Conservation (phyloP, 2,329 filamentous ascomycete species). For the Sclerotinia trifoliorum region DNA sequence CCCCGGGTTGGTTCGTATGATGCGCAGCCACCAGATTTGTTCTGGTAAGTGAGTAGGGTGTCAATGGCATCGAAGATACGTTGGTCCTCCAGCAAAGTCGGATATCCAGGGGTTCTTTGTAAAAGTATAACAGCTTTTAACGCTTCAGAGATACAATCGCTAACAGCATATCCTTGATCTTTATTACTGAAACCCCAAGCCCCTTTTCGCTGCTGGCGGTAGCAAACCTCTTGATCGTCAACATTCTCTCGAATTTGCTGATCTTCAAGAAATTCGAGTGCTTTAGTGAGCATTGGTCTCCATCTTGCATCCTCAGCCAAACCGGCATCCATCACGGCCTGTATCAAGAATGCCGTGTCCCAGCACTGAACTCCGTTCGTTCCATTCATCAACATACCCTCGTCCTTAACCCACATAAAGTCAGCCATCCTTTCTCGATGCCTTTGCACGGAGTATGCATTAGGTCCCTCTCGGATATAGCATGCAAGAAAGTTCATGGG, state of each 20-base stretch:
- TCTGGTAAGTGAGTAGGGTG: conserved; percentile 88
- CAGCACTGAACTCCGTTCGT: conserved; percentile 98
- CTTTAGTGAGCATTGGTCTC: conserved; percentile 78
- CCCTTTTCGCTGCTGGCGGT: conserved; percentile 87
- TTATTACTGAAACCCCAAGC: conserved; percentile 95
- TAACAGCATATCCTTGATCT: conserved; percentile 91
- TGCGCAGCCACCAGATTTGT: conserved; percentile 77
- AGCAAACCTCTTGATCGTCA: conserved; percentile 65
- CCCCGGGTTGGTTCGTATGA: conserved; percentile 86
- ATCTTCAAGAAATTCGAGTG: conserved; percentile 80
- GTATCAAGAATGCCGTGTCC: conserved; percentile 91
- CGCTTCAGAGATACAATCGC: conserved; percentile 89
- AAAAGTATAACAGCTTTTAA: conserved; percentile 83
- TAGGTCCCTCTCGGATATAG: conserved; percentile 80
- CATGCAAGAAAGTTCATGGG: conserved; percentile 88
- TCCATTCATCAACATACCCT: conserved; percentile 92
- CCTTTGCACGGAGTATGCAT: conserved; percentile 66
- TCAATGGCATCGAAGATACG: conserved; percentile 87
- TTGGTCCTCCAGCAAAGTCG: conserved; percentile 69
- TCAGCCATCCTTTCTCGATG: conserved; percentile 83
- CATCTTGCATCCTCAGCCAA: conserved; percentile 75
- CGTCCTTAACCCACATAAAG: conserved; percentile 85
- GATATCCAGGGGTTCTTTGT: conserved; percentile 75
- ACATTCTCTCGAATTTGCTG: conserved; percentile 90
- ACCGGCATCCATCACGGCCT: conserved; percentile 75